These are phyloP conservation scores for Coniella vitis DNA, from an alignment of 2,329 filamentous ascomycete genomes.

Conservation along the genomic window DNA sequence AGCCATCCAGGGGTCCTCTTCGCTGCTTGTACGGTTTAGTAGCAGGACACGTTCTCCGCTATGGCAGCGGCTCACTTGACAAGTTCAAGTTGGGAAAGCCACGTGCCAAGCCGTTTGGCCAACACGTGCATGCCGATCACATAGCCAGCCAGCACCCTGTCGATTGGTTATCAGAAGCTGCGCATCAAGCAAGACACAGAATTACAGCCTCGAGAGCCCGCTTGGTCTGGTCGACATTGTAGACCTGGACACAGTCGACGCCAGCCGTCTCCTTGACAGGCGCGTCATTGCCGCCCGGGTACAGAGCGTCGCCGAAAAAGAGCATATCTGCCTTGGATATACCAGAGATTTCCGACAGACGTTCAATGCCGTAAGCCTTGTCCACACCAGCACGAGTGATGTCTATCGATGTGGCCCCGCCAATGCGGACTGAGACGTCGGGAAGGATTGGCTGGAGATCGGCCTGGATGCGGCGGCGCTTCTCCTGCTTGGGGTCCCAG, in stretches of 20 bases:
- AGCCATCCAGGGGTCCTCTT: too few species aligned
- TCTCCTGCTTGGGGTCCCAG: slow-evolving; percentile 34
- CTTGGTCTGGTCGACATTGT: slow-evolving; percentile 15
- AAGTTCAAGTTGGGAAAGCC: too few species aligned
- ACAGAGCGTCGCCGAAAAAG: slow-evolving; percentile 35
- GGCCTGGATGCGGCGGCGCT: slow-evolving; percentile 31
- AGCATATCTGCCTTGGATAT: slow-evolving; percentile 31
- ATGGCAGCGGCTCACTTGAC: too few species aligned
- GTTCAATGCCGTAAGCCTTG: slow-evolving; percentile 28
- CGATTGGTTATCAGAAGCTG: background rate
- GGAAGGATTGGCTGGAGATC: slow-evolving; percentile 30
- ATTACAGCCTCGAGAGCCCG: slow-evolving; percentile 16
- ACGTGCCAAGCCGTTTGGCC: too few species aligned
- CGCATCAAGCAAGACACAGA: slow-evolving; percentile 7
- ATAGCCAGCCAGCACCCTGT: background rate
- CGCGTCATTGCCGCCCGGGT: slow-evolving; percentile 31
- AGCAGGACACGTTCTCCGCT: too few species aligned
- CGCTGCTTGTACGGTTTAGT: too few species aligned
- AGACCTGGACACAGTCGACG: slow-evolving; percentile 14
- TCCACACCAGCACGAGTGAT: slow-evolving; percentile 33
- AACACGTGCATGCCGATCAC: background rate
- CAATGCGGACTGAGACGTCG: slow-evolving; percentile 33
- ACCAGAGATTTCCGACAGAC: slow-evolving; percentile 22
- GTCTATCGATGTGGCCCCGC: slow-evolving; percentile 33
- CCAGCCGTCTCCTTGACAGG: slow-evolving; percentile 14